phyloP scores from a whole-genome alignment of 177 flowering plant genomes.

The Vitis hybrid region DNA sequence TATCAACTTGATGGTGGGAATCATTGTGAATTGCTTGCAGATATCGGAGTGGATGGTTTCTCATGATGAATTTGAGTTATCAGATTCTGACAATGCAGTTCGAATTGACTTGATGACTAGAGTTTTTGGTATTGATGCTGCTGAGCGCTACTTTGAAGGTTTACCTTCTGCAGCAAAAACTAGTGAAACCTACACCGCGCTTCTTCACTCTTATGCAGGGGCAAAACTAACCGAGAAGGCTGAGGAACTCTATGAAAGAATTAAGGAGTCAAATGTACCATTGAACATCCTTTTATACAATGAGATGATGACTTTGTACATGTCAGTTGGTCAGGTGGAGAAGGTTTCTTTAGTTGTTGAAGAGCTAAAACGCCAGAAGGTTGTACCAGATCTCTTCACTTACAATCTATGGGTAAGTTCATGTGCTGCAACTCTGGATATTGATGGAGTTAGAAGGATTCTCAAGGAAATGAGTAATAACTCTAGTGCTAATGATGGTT shows the following conservation, averaged over 20 bases:
- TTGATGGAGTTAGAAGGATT: conserved; percentile 57
- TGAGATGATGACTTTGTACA: conserved; percentile 93
- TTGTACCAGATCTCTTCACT: conserved; percentile 75
- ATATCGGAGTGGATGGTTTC: conserved; percentile 91
- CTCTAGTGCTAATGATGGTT: conserved; percentile 43
- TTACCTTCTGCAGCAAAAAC: conserved; percentile 64
- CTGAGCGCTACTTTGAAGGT: conserved; percentile 84
- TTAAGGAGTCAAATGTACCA: conserved; percentile 46
- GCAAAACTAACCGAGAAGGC: conserved; percentile 68
- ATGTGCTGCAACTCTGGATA: conserved; percentile 68
- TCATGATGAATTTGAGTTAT: conserved; percentile 55
- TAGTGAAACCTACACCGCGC: conserved; percentile 81
- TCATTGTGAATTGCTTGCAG: conserved; percentile 42
- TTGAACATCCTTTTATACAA: conserved; percentile 65
- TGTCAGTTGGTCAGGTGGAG: conserved; percentile 79
- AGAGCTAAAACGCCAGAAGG: conserved; percentile 55
- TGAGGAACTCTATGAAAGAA: conserved; percentile 58
- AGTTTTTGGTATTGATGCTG: conserved; percentile 89
- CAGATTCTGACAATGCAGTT: conserved; percentile 74
- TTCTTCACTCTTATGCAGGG: conserved; percentile 82
- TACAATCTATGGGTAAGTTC: conserved; percentile 91
- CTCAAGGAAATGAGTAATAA: conserved; percentile 66
- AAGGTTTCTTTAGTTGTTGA: conserved; percentile 71
- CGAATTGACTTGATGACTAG: conserved; percentile 81
- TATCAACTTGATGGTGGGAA: conserved; percentile 12